phyloP scores from a whole-genome alignment of 1,284 basidiomycete genomes.

The Sphaerobolus stellatus region DNA sequence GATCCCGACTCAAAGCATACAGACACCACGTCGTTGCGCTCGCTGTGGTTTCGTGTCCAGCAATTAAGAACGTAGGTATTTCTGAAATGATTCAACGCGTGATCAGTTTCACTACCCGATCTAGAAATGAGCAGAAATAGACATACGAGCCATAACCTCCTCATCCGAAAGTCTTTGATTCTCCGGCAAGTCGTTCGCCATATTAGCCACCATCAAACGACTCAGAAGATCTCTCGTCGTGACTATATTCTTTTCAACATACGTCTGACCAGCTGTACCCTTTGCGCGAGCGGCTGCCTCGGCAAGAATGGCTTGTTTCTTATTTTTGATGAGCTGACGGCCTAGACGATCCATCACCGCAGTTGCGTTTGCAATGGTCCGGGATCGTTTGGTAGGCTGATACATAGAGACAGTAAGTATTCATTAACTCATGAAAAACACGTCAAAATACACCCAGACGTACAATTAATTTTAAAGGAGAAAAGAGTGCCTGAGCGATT shows the following conservation, averaged over 20 bases:
- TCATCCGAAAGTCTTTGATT: conserved; percentile 65
- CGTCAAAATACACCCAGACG: too few relatives aligned
- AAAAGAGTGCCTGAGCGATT: too few relatives aligned
- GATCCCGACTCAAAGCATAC: conserved; percentile 56
- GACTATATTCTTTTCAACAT: conserved; percentile 22
- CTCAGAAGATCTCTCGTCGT: conserved; percentile 46
- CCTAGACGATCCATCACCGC: conserved; percentile 37
- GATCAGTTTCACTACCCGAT: background rate
- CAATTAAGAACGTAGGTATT: conserved; percentile 54
- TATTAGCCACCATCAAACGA: conserved; percentile 61
- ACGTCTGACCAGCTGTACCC: conserved; percentile 31
- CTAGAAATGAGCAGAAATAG: conserved; percentile 30
- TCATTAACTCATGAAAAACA: too few relatives aligned
- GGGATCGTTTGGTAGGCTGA: conserved; percentile 31
- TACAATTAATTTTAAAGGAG: too few relatives aligned
- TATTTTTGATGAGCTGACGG: conserved; percentile 38
- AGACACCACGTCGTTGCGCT: conserved; percentile 59
- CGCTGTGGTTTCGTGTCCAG: conserved; percentile 77
- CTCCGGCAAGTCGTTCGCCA: conserved; percentile 56
- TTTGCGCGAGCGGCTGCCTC: conserved; percentile 15
- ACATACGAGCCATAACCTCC: conserved; percentile 73
- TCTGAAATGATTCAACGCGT: conserved; percentile 13
- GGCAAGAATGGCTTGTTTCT: conserved; percentile 35
- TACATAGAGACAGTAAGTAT: too few relatives aligned
- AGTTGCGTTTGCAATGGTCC: conserved; percentile 22